Evolutionary conservation across 2,329 filamentous ascomycete genomes (phyloP).

Genomic region (Colletotrichum caudatum): DNA sequence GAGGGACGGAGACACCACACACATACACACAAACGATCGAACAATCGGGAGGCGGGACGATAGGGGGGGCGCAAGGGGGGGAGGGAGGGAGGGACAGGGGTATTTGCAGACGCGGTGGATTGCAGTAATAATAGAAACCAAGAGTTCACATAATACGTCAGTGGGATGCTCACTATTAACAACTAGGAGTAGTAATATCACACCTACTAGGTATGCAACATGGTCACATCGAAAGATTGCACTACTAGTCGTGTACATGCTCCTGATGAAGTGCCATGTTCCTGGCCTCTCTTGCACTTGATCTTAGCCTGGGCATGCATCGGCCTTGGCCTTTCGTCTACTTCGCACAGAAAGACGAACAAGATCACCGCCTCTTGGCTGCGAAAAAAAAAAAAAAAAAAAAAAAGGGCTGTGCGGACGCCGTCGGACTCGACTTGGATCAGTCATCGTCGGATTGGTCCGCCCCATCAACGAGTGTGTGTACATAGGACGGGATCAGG

Average conservation of each 20-base stretch:
- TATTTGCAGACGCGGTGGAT: not conserved
- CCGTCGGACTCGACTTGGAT: conserved; percentile 14
- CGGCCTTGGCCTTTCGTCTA: not conserved
- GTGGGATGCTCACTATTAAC: conserved; percentile 8
- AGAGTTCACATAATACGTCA: conserved; percentile 34
- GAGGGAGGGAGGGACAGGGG: not conserved
- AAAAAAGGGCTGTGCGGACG: conserved; percentile 7
- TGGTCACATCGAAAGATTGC: not conserved
- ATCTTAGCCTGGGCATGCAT: not conserved
- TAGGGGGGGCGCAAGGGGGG: not conserved
- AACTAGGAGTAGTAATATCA: conserved; percentile 18
- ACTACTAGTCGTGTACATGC: not conserved
- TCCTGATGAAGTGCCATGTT: not conserved
- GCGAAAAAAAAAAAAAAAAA: not conserved
- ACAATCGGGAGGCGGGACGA: conserved; percentile 29
- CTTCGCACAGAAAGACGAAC: not conserved
- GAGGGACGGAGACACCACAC: not conserved
- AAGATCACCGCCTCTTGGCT: not conserved
- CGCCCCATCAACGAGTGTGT: conserved; percentile 6
- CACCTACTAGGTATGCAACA: not conserved
- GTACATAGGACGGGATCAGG: not conserved
- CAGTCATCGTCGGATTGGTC: not conserved
- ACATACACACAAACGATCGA: conserved; percentile 7
- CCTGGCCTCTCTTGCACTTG: not conserved
- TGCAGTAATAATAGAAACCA: conserved; percentile 38